Conservation (phyloP, 192 early-diverging fungal genomes). For the Coemansia sp. region DNA sequence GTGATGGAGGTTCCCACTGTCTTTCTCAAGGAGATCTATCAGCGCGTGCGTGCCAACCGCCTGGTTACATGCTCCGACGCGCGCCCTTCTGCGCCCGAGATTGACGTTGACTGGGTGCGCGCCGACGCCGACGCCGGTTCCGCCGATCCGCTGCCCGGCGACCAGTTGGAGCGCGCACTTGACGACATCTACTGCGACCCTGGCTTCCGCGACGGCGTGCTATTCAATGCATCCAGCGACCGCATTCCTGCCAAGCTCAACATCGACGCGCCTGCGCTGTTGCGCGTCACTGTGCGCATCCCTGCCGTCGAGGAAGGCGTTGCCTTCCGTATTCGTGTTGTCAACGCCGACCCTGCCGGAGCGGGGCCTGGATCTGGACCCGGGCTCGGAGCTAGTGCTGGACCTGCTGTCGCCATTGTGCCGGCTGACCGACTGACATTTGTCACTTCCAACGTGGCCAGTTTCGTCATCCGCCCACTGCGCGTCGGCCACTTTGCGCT, state of each 20-base stretch:
- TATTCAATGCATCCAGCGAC: conserved; percentile 57
- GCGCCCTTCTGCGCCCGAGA: conserved; percentile 46
- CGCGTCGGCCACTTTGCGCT: conserved; percentile 47
- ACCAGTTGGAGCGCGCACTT: conserved; percentile 38
- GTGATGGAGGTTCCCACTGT: conserved; percentile 56
- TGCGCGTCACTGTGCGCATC: conserved; percentile 54
- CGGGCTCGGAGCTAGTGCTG: not conserved
- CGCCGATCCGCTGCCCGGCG: conserved; percentile 41
- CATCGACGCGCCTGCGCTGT: conserved; percentile 43
- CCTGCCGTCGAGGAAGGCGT: conserved; percentile 43
- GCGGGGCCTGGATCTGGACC: conserved; percentile 3
- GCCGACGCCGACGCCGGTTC: conserved; percentile 19
- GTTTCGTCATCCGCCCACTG: conserved; percentile 52
- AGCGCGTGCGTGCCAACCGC: conserved; percentile 44
- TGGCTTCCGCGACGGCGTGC: conserved; percentile 51
- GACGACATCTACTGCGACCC: conserved; percentile 57
- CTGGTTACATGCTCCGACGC: conserved; percentile 51
- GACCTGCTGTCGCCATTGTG: conserved; percentile 29
- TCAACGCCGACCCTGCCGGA: conserved; percentile 22
- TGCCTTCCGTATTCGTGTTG: conserved; percentile 35
- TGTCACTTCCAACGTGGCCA: conserved; percentile 22
- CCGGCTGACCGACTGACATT: conserved; percentile 37
- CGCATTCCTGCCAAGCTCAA: conserved; percentile 50
- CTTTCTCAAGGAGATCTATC: conserved; percentile 37
- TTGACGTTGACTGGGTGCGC: conserved; percentile 53